Base-by-base conservation (phyloP, 1,284 basidiomycete species). In the Microbotryum violaceum region DNA sequence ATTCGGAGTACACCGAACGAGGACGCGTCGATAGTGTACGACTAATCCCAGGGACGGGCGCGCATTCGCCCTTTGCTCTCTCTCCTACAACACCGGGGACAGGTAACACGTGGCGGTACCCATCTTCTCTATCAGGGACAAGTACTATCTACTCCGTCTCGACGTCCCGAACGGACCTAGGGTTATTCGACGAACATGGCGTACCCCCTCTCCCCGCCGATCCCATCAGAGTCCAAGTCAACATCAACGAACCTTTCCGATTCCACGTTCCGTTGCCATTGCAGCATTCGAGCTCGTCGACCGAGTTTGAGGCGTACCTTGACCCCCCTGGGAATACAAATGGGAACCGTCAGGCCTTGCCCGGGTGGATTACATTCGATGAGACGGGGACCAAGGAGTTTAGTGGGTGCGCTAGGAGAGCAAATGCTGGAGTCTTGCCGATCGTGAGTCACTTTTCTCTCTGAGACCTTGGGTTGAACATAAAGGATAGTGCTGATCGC, bases 301-400 rank as follows among this genome's bases (percentile, higher is more conserved):
- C 57, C 57, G 6, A 64, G 1, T 69, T 62, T 27, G 45, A 51
- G 49, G 67, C 67, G 12, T 64, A 54, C 45, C 20, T 66, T 48
- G 67, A 66, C 27, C 27, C 57, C 1, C 25, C 54, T 46, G 27
- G 16, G 48, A 51, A 46, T 45, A 55, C n/a, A 31, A 46, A 21
- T 27, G 45, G 9, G 51, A n/a, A 57, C 3, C 55, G 49, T 16
- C 49, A 42, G 6, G 16, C 45, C 2, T 49, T 69, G 6, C 67
- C 67, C 0, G 42, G n/a, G 0, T 69, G 60, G 60, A 46, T 69
- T 12, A 58, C 56, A n/a, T 69, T 69, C 49, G 62, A 64, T 47
- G 16, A 42, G 16, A 42, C 14, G 4, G 37, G 37, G 37, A 42
- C 37, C 37, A 42, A 42, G 16, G 37, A 42, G 18, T 14, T 42